phyloP scores from a whole-genome alignment of 306 rosid species.

The Elaeagnus macrophylla region DNA sequence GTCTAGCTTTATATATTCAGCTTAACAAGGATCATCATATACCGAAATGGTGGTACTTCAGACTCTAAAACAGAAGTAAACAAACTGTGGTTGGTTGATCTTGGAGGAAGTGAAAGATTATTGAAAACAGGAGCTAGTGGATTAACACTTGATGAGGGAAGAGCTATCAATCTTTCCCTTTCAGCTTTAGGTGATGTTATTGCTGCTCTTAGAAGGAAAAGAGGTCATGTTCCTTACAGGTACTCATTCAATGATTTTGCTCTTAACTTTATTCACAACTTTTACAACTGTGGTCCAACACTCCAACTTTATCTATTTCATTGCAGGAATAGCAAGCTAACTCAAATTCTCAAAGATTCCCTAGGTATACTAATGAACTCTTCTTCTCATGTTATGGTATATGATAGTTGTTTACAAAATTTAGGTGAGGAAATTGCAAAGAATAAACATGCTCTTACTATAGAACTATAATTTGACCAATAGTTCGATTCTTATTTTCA shows the following conservation, averaged over 20 bases:
- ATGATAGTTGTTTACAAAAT: background rate
- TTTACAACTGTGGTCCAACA: background rate
- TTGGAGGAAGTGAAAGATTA: slow-evolving; percentile 90
- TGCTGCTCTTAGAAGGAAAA: slow-evolving; percentile 84
- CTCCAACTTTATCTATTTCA: slow-evolving; percentile 14
- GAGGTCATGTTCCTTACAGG: slow-evolving; percentile 92
- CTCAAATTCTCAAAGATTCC: slow-evolving; percentile 90
- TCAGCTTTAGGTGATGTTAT: slow-evolving; percentile 93
- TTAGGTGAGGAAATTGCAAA: background rate
- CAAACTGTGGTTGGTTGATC: slow-evolving; percentile 97
- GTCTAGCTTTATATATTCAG: slow-evolving; percentile 96
- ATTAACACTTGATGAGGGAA: slow-evolving; percentile 80
- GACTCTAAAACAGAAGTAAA: slow-evolving; percentile 52
- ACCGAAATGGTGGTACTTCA: slow-evolving; percentile 45
- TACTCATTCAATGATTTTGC: slow-evolving; percentile 18
- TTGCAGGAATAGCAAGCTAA: slow-evolving; percentile 97
- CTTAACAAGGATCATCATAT: slow-evolving; percentile 85
- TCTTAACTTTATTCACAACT: no score
- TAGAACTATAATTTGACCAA: no score
- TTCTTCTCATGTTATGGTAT: slow-evolving; percentile 8
- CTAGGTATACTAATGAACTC: slow-evolving; percentile 44
- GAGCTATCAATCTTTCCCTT: slow-evolving; percentile 96
- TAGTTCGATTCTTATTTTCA: background rate
- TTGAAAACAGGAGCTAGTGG: slow-evolving; percentile 93
- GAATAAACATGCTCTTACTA: background rate